Evolutionary conservation across 2,329 filamentous ascomycete genomes (phyloP), one percentile per base, ranked within the genome.

Genomic region (Sarocladiaceae sp.): DNA sequence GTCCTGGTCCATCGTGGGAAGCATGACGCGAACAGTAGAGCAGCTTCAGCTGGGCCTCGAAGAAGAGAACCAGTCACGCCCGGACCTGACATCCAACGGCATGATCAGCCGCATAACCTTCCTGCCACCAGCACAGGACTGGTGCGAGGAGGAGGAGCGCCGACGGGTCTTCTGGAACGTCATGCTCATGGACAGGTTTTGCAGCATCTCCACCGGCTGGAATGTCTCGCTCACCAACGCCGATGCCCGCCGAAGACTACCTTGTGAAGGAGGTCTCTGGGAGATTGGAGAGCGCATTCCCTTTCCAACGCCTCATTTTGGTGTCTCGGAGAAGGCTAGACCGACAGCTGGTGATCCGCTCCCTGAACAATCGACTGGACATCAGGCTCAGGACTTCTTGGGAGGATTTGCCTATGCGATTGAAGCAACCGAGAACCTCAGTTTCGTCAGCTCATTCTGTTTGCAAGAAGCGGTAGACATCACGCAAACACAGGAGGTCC

Each of bases 381-480:
- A 49, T 11, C 55, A 53, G 3, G 56, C 55, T 7, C 55, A 60
- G 16, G 51, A 53, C 6, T 56, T 56, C 4, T 44, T 68, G 2
- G 66, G 60, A 11, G 65, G 65, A 0, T 68, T 69, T 42, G 67
- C 68, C 0, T 71, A 68, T 47, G 61, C 59, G n/a, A 63, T 70
- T n/a, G 67, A 70, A 47, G 67, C 67, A 0, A 67, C 65, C 0
- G 68, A 70, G 46, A 67, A 63, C 4, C 52, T 70, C 2, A 67
- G 61, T 20, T 60, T 60, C 1, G 66, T 70, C 1, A 67, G 62
- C 0, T 66, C 58, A 0, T 70, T 65, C 47, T 69, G 70, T 35
- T 57, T 70, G 0, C 66, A 67, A 42, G 63, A 70, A 29, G 53
- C 55, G 7, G 55, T 70, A 11, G 60, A 70, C 32, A 50, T 66